phyloP scores from a whole-genome alignment of 1,284 basidiomycete species.

The Marasmius fiardii region DNA sequence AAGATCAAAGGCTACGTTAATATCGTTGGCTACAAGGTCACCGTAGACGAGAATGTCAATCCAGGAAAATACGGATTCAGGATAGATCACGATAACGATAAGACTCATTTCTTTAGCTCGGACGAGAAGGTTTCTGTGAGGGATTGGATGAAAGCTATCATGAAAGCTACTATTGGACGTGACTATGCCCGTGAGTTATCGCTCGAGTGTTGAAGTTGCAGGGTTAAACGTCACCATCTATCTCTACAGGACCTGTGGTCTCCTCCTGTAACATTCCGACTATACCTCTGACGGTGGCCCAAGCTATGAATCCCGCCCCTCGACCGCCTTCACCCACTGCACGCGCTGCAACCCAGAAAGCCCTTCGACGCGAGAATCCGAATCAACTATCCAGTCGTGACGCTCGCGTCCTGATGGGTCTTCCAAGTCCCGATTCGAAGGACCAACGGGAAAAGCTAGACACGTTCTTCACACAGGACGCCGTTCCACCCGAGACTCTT shows the following conservation, averaged over 20 bases:
- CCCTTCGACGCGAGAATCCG: constrained; percentile 83
- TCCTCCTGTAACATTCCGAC: constrained; percentile 98
- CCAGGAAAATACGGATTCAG: constrained; percentile 96
- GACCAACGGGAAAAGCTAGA: constrained; percentile 46
- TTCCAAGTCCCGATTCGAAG: constrained; percentile 36
- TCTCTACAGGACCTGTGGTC: constrained; percentile 77
- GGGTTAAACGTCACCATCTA: constrained; percentile 10
- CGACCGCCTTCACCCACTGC: constrained; percentile 90
- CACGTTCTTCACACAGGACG: constrained; percentile 51
- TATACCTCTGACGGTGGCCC: constrained; percentile 91
- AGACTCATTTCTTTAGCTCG: constrained; percentile 88
- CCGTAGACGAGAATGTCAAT: constrained; percentile 89
- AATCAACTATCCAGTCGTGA: constrained; percentile 88
- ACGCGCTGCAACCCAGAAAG: constrained; percentile 87
- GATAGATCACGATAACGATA: constrained; percentile 87
- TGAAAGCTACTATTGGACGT: constrained; percentile 96
- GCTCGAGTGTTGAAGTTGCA: background rate
- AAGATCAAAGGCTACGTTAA: constrained; percentile 96
- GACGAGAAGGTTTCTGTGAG: constrained; percentile 83
- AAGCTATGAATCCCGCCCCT: constrained; percentile 94
- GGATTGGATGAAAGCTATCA: constrained; percentile 99
- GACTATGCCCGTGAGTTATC: constrained; percentile 78
- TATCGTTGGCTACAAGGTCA: constrained; percentile 89
- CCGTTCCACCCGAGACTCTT: constrained; percentile 20
- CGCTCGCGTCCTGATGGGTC: constrained; percentile 77